These are phyloP conservation scores for Sugiyamaella floridensis DNA, from an alignment of 805 yeast species.

Conservation along the genomic window DNA sequence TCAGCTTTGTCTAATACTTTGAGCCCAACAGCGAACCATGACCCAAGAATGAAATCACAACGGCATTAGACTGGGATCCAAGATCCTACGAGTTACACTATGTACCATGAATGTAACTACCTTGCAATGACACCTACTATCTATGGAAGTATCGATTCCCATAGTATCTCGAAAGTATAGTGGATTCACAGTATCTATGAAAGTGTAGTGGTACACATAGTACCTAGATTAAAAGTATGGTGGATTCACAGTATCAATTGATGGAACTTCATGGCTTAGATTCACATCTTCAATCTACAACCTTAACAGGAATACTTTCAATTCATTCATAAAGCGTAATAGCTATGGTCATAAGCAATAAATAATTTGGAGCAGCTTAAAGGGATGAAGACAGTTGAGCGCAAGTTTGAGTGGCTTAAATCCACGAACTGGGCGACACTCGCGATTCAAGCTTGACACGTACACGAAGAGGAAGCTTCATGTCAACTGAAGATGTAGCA, in stretches of 20 bases:
- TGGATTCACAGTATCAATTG: no score
- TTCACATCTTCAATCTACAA: constrained; percentile 1
- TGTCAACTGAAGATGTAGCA: not conserved
- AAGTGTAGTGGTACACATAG: no score
- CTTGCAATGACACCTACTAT: no score
- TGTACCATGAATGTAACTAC: no score
- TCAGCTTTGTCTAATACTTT: constrained; percentile 17
- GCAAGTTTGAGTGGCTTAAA: not conserved
- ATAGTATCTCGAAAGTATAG: no score
- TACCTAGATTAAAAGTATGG: no score
- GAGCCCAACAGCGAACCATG: not conserved
- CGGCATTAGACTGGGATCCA: no score
- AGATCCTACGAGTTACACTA: no score
- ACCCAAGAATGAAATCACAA: not conserved
- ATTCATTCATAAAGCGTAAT: not conserved
- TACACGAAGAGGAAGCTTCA: constrained; percentile 7
- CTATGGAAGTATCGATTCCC: no score
- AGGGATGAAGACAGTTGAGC: no score
- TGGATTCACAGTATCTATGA: no score
- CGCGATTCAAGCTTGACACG: constrained; percentile 4
- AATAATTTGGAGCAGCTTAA: not conserved
- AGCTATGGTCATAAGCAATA: not conserved
- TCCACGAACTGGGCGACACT: not conserved
- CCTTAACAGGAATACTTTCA: not conserved
- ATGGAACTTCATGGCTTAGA: no score